Base-by-base conservation (phyloP, 2,329 filamentous ascomycete genomes). In the Aureobasidium namibiae region DNA sequence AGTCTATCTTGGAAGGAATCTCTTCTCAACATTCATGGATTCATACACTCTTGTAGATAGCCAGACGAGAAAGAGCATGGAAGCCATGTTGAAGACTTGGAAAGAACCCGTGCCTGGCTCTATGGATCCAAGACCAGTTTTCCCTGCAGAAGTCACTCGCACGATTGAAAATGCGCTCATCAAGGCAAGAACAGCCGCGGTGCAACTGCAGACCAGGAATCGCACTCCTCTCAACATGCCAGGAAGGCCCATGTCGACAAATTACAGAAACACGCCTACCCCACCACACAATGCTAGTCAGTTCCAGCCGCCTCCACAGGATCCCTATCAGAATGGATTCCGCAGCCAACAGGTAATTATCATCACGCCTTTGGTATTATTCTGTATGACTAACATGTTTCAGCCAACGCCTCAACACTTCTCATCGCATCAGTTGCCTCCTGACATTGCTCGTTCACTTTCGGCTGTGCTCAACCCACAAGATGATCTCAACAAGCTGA, bases 1-100 rank as follows among this genome's bases (percentile, higher is more conserved):
- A 0, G 81, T 97, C 13, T 97, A 96, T 73, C 88, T 99, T 64
- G 90, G 92, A 56, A 87, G 90, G 41, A 92, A 92, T 69, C 83
- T 99, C 39, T 97, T 92, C 74, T 84, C 87, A 66, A 97, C 90
- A 4, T 99, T 96, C 71, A 96, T 97, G 91, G 90, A 95, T 68
- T 89, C 94, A 38, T 99, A 97, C 71, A 89, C 88, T 3, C 83
- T 95, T 61, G 92, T 97, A 63, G 91, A 96, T 67, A 82, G 83
- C 63, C 81, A 82, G 61, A 91, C 92, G 23, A 85, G 94, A 64
- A 87, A 87, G 65, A 95, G 95, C 73, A 89, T 99, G 83, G 94
- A 97, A 71, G 92, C 95, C 73, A 92, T 99, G 87, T 80, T 99
- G 66, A 91, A 89, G 74, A 99, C 94, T 0, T 99, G 94, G 94